phyloP scores from a whole-genome alignment of 768 basidiomycete genomes.

The Macrolepiota albuminosa region DNA sequence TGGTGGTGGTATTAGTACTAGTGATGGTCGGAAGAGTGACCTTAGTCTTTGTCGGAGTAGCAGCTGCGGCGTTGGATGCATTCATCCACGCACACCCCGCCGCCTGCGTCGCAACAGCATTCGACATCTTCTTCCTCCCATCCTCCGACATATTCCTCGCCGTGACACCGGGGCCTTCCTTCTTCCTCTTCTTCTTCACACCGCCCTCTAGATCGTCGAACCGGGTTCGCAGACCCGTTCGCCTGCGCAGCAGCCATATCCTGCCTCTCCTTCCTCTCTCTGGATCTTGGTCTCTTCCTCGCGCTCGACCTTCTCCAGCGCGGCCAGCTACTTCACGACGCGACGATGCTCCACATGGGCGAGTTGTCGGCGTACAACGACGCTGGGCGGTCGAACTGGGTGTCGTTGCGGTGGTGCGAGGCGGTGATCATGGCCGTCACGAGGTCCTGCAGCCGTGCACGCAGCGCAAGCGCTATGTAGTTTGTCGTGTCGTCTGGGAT shows the following conservation, averaged over 20 bases:
- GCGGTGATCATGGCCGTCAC: constrained; percentile 65
- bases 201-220: constrained; percentile 45
- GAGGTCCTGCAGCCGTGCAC: constrained; percentile 67
- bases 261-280: constrained; percentile 74
- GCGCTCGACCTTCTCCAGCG: constrained; percentile 72
- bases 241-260: constrained; percentile 67
- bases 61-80: constrained; percentile 45
- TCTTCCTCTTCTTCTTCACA: constrained; percentile 77
- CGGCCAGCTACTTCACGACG: constrained; percentile 70
- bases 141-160: constrained; percentile 91
- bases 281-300: constrained; percentile 75
- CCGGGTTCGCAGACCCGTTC: constrained; percentile 29
- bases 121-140: constrained; percentile 87
- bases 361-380: constrained; percentile 60
- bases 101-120: constrained; percentile 83
- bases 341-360: constrained; percentile 80
- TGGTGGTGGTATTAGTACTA: constrained; percentile 13
- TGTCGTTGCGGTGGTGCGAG: constrained; percentile 62
- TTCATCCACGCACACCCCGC: constrained; percentile 95
- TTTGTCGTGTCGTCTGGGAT: constrained; percentile 69
- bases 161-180: constrained; percentile 79
- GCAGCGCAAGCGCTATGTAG: constrained; percentile 77
- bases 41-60: constrained; percentile 29
- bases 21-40: constrained; percentile 12
- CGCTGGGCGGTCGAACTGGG: constrained; percentile 64